Conservation (phyloP, 805 yeast genomes). For the Candida germanica region DNA sequence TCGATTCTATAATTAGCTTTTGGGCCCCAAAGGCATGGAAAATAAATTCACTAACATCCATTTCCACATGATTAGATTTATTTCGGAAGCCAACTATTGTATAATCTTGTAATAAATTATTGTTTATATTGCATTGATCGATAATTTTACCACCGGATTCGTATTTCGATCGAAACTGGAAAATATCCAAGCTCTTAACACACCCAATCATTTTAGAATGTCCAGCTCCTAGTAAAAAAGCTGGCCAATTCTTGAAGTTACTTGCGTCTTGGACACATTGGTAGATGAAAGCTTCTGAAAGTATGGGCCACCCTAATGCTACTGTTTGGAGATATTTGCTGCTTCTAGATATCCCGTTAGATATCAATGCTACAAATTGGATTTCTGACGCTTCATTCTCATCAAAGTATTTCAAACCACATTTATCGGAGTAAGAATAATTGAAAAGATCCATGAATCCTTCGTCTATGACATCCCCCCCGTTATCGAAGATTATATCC, state of each 20-base stretch:
- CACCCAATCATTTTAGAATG: slow-evolving; percentile 46
- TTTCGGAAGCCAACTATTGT: slow-evolving; percentile 36
- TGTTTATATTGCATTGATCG: slow-evolving; percentile 44
- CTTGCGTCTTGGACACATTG: slow-evolving; percentile 40
- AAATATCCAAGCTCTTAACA: slow-evolving; percentile 49
- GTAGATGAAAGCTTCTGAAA: slow-evolving; percentile 54
- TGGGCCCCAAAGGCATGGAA: slow-evolving; percentile 47
- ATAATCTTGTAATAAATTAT: slow-evolving; percentile 26
- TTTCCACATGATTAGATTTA: slow-evolving; percentile 22
- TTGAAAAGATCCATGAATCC: slow-evolving; percentile 31
- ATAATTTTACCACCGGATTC: slow-evolving; percentile 25
- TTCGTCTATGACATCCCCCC: slow-evolving; percentile 33
- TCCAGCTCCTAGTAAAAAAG: slow-evolving; percentile 72
- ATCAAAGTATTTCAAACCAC: slow-evolving; percentile 8
- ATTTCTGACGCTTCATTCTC: slow-evolving; percentile 14
- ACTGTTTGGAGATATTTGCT: slow-evolving; percentile 73
- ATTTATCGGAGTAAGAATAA: slow-evolving; percentile 10
- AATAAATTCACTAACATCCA: slow-evolving; percentile 40
- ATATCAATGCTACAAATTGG: slow-evolving; percentile 64
- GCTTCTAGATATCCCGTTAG: slow-evolving; percentile 59
- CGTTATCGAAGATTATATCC: slow-evolving; percentile 5
- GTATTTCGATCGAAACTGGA: slow-evolving; percentile 38
- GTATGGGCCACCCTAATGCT: slow-evolving; percentile 83
- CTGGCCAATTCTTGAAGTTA: slow-evolving; percentile 38
- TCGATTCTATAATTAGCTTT: slow-evolving; percentile 10